These are phyloP conservation scores for Sugiyamaella novakii DNA, from an alignment of 1,139 yeast genomes.

Conservation along the genomic window DNA sequence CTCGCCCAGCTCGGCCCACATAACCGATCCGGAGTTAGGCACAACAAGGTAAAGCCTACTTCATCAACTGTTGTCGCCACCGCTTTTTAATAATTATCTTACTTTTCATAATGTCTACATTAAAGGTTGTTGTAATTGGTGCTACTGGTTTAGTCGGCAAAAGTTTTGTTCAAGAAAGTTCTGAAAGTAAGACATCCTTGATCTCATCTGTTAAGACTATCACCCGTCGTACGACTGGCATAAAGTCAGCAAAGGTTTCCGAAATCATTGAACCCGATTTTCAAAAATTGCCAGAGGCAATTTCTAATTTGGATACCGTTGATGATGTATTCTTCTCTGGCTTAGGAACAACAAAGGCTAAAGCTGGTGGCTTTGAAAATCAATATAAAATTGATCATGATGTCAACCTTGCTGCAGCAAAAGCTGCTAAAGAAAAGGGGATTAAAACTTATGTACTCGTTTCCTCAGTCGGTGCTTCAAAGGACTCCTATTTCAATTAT, in stretches of 20 bases:
- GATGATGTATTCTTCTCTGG: conserved; percentile 19
- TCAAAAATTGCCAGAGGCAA: conserved; percentile 11
- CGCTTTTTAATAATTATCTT: too few relatives aligned
- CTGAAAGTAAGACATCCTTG: conserved; percentile 1
- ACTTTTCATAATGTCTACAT: conserved; percentile 7
- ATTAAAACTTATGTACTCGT: conserved; percentile 17
- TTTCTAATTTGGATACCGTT: conserved; percentile 8
- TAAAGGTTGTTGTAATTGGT: conserved; percentile 19
- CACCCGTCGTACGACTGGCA: conserved; percentile 8
- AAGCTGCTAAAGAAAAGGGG: conserved; percentile 21
- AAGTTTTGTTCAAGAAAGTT: conserved; percentile 16
- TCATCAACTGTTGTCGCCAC: too few relatives aligned
- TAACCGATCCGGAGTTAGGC: too few relatives aligned
- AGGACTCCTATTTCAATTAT: conserved; percentile 12
- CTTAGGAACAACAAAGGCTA: conserved; percentile 21
- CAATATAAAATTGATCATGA: conserved; percentile 22
- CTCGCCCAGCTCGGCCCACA: too few relatives aligned
- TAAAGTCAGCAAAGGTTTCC: conserved; percentile 2
- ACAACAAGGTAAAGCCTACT: too few relatives aligned
- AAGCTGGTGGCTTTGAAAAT: conserved; percentile 20
- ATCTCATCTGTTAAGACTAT: conserved; percentile 8
- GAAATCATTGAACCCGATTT: conserved; percentile 15
- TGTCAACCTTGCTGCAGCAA: conserved; percentile 18
- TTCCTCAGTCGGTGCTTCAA: conserved; percentile 17
- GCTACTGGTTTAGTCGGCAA: conserved; percentile 22